Base-by-base conservation (phyloP, 164 flowering plant species). In the Hamamelis virginiana region DNA sequence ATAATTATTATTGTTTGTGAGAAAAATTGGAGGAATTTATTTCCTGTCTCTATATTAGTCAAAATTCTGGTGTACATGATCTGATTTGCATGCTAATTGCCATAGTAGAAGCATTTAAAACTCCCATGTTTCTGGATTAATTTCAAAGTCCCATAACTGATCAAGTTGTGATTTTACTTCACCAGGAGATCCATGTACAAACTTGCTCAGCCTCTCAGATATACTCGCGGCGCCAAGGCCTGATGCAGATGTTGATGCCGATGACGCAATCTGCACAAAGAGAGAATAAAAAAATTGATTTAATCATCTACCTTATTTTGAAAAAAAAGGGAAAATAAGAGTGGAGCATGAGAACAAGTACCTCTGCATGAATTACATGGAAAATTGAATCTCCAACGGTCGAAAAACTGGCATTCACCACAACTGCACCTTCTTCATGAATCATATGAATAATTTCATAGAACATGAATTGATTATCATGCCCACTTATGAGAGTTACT, bases 361-460 rank as follows among this genome's bases (percentile, higher is more conserved):
- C 82, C 80, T 79, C 28, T 46, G 75, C 80, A 68, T 74, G 75
- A 8, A 79, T 8, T 5, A 55, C 13, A 16, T 76, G 75, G 52
- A 70, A 62, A 58, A 70, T 26, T 1, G 74, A 68, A 52, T 62
- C 28, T 14, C 79, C 80, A 13, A 45, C 9, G 11, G 50, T 45
- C 0, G 81, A 68, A 21, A 41, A 70, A 41, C 38, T 79, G n/a
- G 80, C 79, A 55, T 48, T 50, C 10, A 67, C 38, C 4, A 81
- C 64, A 8, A 79, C 82, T 8, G 50, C 69, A 0, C 59, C 57
- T 59, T 78, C 76, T 57, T 77, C 67, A 6, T 72, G 69, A 57
- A 81, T 69, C 47, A 81, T 59, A 14, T 69, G 73, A 14, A 81
- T 48, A 1, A 77, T 43, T 6, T 76, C 79, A 26, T 55, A 45